A percentile compares a stretch with the other conserved stretches of the same genome.
These are phyloP conservation scores for Ustilago curta DNA, from an alignment of 1,284 basidiomycete genomes.

Conservation along the genomic window DNA sequence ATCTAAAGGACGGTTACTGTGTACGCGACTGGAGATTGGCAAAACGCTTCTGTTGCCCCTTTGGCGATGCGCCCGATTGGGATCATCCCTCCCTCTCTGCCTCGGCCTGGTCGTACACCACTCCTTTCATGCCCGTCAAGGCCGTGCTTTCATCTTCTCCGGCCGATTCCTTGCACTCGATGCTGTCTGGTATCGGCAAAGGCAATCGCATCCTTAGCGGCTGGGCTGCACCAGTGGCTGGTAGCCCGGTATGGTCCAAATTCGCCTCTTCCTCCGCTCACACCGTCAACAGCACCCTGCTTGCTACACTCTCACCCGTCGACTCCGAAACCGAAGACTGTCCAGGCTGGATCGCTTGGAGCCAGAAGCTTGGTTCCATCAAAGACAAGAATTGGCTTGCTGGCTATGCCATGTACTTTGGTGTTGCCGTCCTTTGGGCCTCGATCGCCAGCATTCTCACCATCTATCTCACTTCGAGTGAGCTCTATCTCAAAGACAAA, in stretches of 20 bases:
- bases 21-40: conserved; percentile 78
- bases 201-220: conserved; percentile 54
- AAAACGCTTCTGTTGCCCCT: conserved; percentile 82
- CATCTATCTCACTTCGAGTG: conserved; percentile 80
- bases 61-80: conserved; percentile 45
- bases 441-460: conserved; percentile 77
- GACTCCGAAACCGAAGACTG: conserved; percentile 72
- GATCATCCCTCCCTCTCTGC: conserved; percentile 32
- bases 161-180: conserved; percentile 24
- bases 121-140: conserved; percentile 28
- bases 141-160: conserved; percentile 14
- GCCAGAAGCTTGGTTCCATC: conserved; percentile 37
- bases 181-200: conserved; percentile 47
- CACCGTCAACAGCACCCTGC: conserved; percentile 19
- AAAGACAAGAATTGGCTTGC: conserved; percentile 71
- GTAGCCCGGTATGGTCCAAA: conserved; percentile 50
- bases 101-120: conserved; percentile 37
- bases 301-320: conserved; percentile 18
- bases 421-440: conserved; percentile 65
- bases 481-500: conserved; percentile 50
- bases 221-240: conserved; percentile 60
- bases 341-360: conserved; percentile 81
- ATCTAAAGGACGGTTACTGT: conserved; percentile 92
- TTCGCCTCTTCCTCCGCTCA: conserved; percentile 40
- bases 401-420: conserved; percentile 80